Base-by-base conservation (phyloP, 1,139 yeast genomes). In the Magnusiomyces magnusii region DNA sequence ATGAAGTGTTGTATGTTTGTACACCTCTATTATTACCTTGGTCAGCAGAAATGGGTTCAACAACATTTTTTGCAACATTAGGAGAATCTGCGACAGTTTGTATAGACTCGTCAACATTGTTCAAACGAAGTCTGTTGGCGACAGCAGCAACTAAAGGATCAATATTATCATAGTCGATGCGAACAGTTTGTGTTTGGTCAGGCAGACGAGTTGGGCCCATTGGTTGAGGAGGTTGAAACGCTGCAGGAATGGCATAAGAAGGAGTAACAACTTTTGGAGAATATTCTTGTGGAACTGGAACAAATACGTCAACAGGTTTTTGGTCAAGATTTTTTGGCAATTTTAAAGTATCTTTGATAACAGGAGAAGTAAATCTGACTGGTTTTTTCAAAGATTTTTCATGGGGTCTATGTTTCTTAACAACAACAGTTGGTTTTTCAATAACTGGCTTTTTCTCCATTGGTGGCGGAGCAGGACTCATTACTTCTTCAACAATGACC, bases 401-500 rank as follows among this genome's bases (percentile, higher is more conserved):
- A 19, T 25, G 47, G 36, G 55, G 52, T 51, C 53, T 57, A 28
- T 54, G 53, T n/a, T 47, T 27, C 23, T 39, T 27, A 15, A 24
- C 3, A 21, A 25, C 3, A 25, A 24, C 36, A 49, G 47, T 3
- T 21, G 51, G 2, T 25, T 39, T 21, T 17, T 54, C 42, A 31
- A 44, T 21, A 13, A 59, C 49, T 2, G 61, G 58, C 42, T 61
- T 58, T 25, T 61, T 60, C 54, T 59, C 60, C 61, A 67, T 61
- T 27, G 71, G 69, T 2, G 63, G 57, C 1, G 71, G 72, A 15
- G 59, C 62, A 7, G 72, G 71, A 27, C 36, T 31, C 36, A 69
- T 57, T 2, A 70, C 61, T 60, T 89, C 96, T 62, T 91, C 88
- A 10, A 89, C 78, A 17, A 88, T 82, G 28, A 88, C 80, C 44